These are phyloP conservation scores for Fusarium algeriense DNA, from an alignment of 2,329 filamentous ascomycete species.

Conservation along the genomic window DNA sequence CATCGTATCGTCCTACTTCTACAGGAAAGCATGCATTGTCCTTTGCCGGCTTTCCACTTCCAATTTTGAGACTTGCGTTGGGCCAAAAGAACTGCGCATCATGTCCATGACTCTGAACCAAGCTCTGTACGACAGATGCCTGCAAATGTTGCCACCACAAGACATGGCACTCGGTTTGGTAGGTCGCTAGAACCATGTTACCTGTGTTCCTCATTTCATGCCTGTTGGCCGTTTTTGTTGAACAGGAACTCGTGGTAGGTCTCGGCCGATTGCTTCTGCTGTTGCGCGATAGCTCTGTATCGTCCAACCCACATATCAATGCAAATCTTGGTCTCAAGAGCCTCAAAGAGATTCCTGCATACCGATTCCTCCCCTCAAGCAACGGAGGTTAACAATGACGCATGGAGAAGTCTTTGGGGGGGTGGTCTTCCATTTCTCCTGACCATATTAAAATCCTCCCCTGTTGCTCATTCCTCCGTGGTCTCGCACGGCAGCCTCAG, in stretches of 20 bases:
- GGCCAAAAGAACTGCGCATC: conserved; percentile 13
- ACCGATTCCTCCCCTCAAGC: background rate
- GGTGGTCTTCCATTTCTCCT: conserved; percentile 7
- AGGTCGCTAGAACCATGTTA: background rate
- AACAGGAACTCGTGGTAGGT: conserved; percentile 18
- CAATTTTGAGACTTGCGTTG: background rate
- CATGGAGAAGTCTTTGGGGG: background rate
- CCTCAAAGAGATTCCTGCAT: background rate
- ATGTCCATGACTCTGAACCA: conserved; percentile 7
- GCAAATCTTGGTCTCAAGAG: background rate
- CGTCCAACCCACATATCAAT: conserved; percentile 5
- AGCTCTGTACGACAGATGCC: conserved; percentile 6
- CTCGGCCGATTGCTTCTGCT: conserved; percentile 23
- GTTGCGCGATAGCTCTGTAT: conserved; percentile 10
- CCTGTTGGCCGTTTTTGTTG: conserved; percentile 24
- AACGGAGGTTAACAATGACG: background rate
- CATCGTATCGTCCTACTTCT: conserved; percentile 23
- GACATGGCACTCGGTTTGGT: background rate
- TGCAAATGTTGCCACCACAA: conserved; percentile 29
- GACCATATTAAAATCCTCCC: conserved; percentile 1
- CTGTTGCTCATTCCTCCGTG: conserved; percentile 18
- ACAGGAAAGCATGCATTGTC: conserved; percentile 13
- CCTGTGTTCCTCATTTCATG: conserved; percentile 15
- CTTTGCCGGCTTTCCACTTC: conserved; percentile 14
- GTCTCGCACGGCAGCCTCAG: conserved; percentile 39